Evolutionary conservation across 257 asterid species (phyloP), one percentile per base, ranked within the genome.

Genomic region (Gardenia jasminoides): DNA sequence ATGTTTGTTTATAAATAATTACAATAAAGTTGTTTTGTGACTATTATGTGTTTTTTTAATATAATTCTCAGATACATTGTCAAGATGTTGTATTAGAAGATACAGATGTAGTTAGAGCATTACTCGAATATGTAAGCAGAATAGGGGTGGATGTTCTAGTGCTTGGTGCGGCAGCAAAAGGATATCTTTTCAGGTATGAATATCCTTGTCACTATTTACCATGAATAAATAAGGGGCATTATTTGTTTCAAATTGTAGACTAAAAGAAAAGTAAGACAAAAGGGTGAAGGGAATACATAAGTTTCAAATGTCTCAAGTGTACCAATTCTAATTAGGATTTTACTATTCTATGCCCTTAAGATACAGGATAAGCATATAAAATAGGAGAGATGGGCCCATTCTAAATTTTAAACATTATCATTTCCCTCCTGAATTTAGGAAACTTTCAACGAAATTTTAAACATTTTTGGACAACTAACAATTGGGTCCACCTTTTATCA

Each of bases 141-240:
- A 84, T 93, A 33, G 90, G 91, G 26, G 84, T 93, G 22, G 97
- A 95, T 62, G 79, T 93, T 61, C 44, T 93, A 85, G 91, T 92
- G 80, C 91, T 95, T 75, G 99, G 99, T 58, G 92, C 98, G 54
- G 79, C 93, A 44, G 80, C 89, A 24, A 95, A 86, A 93, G 91
- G 93, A 54, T 79, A 90, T 79, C 74, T 95, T 79, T 92, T 95
- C 88, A 91, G 99, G 99, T 93, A 70, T 76, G 70, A 22, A 36
- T 77, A 24, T 11, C 46, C 52, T 56, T 74, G 28, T 17, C 22
- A 36, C 6, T 70, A 44, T 20, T 44, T 70, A 8, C 20, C 30
- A 46, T 24, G 10, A 16, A 11, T 1, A 46, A 17, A 10, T 70
- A 52, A 50, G 15, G 44, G 46, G 20, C 24, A 2, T 31, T 28